Base-by-base conservation (phyloP, 2,329 filamentous ascomycete genomes). In the Cercospora sesami region DNA sequence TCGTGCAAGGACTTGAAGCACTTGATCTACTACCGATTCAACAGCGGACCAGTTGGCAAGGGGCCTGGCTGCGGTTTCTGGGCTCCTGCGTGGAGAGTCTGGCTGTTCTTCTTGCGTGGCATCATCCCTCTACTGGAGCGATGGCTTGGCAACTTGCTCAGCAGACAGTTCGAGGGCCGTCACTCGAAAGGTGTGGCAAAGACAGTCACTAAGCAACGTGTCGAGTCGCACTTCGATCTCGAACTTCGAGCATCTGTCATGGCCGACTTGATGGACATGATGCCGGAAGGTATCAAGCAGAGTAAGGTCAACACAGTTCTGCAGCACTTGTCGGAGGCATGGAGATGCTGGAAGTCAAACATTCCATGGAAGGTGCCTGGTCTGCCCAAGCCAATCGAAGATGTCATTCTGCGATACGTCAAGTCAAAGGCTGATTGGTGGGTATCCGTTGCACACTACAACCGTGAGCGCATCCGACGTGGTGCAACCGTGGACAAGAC, bases 381-480 rank as follows among this genome's bases (percentile, higher is more conserved):
- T 42, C 82, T 99, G 69, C 95, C 95, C 48, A 96, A 96, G 14
- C 94, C 95, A 0, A 98, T 99, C 71, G 95, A 99, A 81, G 99
- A 98, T 77, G 97, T 99, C 75, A 99, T 99, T 76, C 85, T 99
- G 70, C 91, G 95, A 76, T 99, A 99, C 75, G 96, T 99, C 75
- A 99, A 99, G 85, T 94, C 93, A 73, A 99, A 99, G 85, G 95
- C 95, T 18, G 95, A 99, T 79, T 99, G 95, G 96, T 99, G 95
- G 95, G 94, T 99, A 69, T 98, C 94, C 23, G 96, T 99, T 33
- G 95, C 95, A 10, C 95, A 99, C 79, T 99, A 99, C 84, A 99
- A 99, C 79, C 91, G 95, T 75, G 95, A 99, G 83, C 91, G 95
- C 79, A 99, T 99, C 76, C 89, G 95, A 74, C 88, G 95, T 80